Percentiles rank a stretch among this genome's conserved stretches.
These are phyloP conservation scores for Phytophthora pini DNA, from an alignment of 352 stramenopile genomes.

Conservation along the genomic window DNA sequence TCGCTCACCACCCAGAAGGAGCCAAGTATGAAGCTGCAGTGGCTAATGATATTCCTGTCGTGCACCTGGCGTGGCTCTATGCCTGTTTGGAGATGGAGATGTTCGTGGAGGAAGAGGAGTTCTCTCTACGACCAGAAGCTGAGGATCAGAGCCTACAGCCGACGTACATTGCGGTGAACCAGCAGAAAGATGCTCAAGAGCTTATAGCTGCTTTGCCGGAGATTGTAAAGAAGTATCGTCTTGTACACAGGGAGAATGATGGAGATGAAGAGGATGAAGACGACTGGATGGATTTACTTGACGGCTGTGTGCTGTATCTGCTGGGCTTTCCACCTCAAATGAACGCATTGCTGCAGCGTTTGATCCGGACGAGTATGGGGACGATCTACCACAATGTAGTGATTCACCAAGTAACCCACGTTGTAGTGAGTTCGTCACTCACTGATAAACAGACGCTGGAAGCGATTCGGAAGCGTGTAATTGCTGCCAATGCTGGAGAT, in stretches of 20 bases:
- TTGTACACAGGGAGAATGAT: slow-evolving; percentile 1
- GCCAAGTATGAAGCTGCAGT: slow-evolving; percentile 73
- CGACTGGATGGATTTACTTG: slow-evolving; percentile 66
- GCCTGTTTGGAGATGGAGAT: slow-evolving; percentile 62
- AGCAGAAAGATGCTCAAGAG: slow-evolving; percentile 49
- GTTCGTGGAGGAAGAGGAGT: slow-evolving; percentile 59
- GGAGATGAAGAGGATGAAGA: slow-evolving; percentile 1
- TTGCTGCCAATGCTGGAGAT: slow-evolving; percentile 30
- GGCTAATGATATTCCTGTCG: slow-evolving; percentile 64
- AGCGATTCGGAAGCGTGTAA: slow-evolving; percentile 40
- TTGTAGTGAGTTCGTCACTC: slow-evolving; percentile 67
- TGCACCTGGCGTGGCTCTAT: slow-evolving; percentile 75
- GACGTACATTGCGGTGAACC: slow-evolving; percentile 41
- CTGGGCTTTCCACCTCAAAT: slow-evolving; percentile 59
- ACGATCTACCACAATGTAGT: slow-evolving; percentile 73
- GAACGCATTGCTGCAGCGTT: slow-evolving; percentile 43
- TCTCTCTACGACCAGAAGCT: slow-evolving; percentile 43
- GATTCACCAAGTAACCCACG: slow-evolving; percentile 65
- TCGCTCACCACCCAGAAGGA: slow-evolving; percentile 60
- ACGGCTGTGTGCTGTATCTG: slow-evolving; percentile 69
- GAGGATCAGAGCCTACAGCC: slow-evolving; percentile 27
- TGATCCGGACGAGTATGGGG: slow-evolving; percentile 75
- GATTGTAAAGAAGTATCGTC: slow-evolving; percentile 38
- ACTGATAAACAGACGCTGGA: slow-evolving; percentile 41
- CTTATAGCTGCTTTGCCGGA: slow-evolving; percentile 32